Percentiles rank a stretch among this genome's conserved stretches.
These are phyloP conservation scores for Melastoma candidum DNA, from an alignment of 441 rosid species.

Conservation along the genomic window DNA sequence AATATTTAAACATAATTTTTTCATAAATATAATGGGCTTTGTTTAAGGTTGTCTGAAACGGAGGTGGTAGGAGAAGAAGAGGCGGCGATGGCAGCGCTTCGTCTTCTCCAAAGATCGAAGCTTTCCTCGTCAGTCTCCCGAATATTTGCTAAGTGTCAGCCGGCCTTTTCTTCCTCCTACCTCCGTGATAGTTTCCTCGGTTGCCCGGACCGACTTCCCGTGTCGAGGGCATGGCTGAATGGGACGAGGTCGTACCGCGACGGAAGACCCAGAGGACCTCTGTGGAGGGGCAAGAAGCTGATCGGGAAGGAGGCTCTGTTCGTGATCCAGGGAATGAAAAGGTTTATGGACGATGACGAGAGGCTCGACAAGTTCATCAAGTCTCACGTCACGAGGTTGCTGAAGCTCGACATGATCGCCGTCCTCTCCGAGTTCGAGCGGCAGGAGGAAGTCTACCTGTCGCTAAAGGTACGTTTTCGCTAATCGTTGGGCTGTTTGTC, in stretches of 20 bases:
- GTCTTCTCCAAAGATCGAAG: no score
- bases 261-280: slow-evolving; percentile 95
- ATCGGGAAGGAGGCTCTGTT: slow-evolving; percentile 87
- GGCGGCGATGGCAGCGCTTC: no score
- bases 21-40: no score
- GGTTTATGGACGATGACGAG: slow-evolving; percentile 74
- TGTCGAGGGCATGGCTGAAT: slow-evolving; percentile 5
- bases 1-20: no score
- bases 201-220: no score
- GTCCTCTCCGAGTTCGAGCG: slow-evolving; percentile 82
- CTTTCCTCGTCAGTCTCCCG: no score
- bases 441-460: slow-evolving; percentile 66
- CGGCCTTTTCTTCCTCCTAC: no score
- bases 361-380: slow-evolving; percentile 64
- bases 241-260: slow-evolving; percentile 62
- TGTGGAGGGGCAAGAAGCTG: slow-evolving; percentile 92
- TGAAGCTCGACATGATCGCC: slow-evolving; percentile 77
- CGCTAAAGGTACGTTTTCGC: slow-evolving; percentile 40
- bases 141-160: no score
- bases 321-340: slow-evolving; percentile 65
- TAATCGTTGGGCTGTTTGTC: neutral
- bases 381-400: slow-evolving; percentile 63
- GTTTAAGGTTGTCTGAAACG: no score
- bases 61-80: no score
- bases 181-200: no score